Percentiles rank a stretch among this genome's conserved stretches.
phyloP scores from a whole-genome alignment of 306 rosid genomes.

The Ochetophila trinervis region DNA sequence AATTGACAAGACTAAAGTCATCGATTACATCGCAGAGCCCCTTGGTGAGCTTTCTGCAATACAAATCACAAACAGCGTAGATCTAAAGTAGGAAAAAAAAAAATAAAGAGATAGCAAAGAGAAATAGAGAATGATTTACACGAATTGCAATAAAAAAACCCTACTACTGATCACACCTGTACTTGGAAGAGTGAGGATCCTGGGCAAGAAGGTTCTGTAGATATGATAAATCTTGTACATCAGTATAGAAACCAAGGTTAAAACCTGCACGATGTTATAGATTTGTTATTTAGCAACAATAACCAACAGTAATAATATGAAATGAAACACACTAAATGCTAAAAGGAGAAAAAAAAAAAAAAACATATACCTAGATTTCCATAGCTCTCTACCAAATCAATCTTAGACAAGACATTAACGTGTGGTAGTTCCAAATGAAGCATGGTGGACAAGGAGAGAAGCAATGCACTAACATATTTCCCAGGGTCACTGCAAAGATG shows the following conservation, averaged over 20 bases:
- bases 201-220: constrained; percentile 69
- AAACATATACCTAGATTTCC: constrained; percentile 69
- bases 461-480: constrained; percentile 83
- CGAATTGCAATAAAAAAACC: background rate
- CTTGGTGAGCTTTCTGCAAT: constrained; percentile 91
- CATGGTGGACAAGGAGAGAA: constrained; percentile 87
- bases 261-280: constrained; percentile 54
- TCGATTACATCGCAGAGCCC: constrained; percentile 89
- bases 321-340: constrained; percentile 4
- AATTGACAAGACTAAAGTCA: constrained; percentile 61
- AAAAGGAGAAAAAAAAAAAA: constrained; percentile 4
- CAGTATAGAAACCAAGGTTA: constrained; percentile 91
- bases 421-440: constrained; percentile 91
- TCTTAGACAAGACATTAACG: constrained; percentile 82
- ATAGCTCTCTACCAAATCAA: constrained; percentile 86
- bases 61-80: constrained; percentile 7
- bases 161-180: constrained; percentile 54
- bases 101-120: background rate
- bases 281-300: constrained; percentile 24
- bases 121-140: constrained; percentile 19
- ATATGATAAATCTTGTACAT: constrained; percentile 85
- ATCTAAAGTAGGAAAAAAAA: background rate
- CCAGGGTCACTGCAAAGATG: constrained; percentile 98
- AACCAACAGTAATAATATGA: constrained; percentile 7
- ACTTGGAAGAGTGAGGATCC: constrained; percentile 82